Evolutionary conservation across 208 protist species (phyloP).

Genomic region (Leishmania guyanensis): DNA sequence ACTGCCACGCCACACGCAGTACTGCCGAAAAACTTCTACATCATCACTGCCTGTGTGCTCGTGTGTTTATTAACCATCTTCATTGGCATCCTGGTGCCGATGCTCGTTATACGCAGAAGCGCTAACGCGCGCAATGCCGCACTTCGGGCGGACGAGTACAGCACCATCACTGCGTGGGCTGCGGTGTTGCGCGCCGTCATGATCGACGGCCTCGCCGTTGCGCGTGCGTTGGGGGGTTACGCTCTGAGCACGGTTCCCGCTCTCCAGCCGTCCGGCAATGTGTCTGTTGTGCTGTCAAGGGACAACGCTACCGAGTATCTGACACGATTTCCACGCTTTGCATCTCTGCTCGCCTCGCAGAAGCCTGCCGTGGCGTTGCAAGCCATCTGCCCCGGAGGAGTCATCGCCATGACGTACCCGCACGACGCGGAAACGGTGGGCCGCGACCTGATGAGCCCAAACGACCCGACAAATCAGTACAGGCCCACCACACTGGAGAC

Average conservation of each 20-base stretch:
- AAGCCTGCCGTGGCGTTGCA: conserved; percentile 17
- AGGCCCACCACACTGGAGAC: conserved; percentile 27
- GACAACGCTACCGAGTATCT: neutral
- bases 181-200: conserved; percentile 36
- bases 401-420: conserved; percentile 45
- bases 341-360: conserved; percentile 7
- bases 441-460: conserved; percentile 26
- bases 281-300: neutral
- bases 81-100: conserved; percentile 33
- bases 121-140: neutral
- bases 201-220: conserved; percentile 36
- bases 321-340: neutral
- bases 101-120: conserved; percentile 31
- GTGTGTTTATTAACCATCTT: conserved; percentile 37
- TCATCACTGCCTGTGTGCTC: conserved; percentile 28
- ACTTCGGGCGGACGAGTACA: conserved; percentile 16
- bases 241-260: conserved; percentile 36
- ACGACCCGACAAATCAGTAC: conserved; percentile 4
- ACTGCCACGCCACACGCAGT: neutral
- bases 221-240: conserved; percentile 51
- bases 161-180: conserved; percentile 24
- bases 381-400: conserved; percentile 60
- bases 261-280: conserved; percentile 34
- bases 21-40: conserved; percentile 36
- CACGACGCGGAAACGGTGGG: conserved; percentile 1